Conservation (phyloP, 495 filamentous ascomycete genomes). For the Lepidopterella palustris region DNA sequence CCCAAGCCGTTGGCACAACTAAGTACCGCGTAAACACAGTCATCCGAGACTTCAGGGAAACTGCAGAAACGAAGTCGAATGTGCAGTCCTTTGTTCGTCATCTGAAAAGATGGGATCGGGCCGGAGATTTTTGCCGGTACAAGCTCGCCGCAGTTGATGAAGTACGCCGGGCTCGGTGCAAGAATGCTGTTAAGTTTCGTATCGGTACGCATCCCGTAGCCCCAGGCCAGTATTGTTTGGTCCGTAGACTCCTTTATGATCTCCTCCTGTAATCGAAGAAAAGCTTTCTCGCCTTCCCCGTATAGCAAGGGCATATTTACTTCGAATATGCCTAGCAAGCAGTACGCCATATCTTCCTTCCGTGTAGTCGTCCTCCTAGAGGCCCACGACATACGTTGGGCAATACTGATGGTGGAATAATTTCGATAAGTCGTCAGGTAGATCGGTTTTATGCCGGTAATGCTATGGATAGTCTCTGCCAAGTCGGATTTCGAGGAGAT, state of each 20-base stretch:
- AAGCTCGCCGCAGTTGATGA: no score
- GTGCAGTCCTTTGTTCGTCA: no score
- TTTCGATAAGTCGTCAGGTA: not conserved
- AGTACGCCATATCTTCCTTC: constrained; percentile 24
- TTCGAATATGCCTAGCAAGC: constrained; percentile 23
- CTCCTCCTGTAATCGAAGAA: constrained; percentile 20
- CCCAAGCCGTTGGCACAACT: no score
- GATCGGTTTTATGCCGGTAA: constrained; percentile 8
- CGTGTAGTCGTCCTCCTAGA: constrained; percentile 10
- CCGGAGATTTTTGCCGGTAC: no score
- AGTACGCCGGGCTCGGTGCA: no score
- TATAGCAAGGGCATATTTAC: constrained; percentile 25
- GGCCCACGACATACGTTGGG: constrained; percentile 21
- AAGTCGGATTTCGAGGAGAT: constrained; percentile 7
- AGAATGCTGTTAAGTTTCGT: no score
- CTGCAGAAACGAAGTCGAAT: no score
- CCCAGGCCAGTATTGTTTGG: not conserved
- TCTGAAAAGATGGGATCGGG: no score
- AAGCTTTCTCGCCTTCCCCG: constrained; percentile 22
- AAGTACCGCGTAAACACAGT: no score
- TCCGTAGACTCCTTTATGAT: constrained; percentile 12
- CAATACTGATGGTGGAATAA: constrained; percentile 1
- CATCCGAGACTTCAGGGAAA: no score
- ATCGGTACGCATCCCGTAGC: no score
- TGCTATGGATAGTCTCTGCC: not conserved